Percentiles rank a stretch among this genome's conserved stretches.
Conservation (phyloP, 768 basidiomycete species). For the Psilocybe azurescens region DNA sequence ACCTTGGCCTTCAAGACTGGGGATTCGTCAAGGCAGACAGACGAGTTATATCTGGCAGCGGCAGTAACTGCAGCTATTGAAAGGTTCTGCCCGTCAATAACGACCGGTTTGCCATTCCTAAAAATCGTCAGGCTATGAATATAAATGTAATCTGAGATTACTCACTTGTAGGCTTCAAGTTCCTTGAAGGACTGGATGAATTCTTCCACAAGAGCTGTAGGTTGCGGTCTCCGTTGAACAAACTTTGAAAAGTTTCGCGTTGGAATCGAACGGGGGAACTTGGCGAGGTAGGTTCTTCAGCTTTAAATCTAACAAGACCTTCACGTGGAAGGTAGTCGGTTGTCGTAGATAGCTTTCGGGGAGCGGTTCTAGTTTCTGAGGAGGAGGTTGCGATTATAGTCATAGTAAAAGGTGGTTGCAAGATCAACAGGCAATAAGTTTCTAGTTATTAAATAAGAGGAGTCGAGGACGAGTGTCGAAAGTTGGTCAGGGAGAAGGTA, state of each 20-base stretch:
- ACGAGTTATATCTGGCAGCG: constrained; percentile 64
- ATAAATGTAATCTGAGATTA: background rate
- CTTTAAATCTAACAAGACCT: constrained; percentile 25
- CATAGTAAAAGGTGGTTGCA: constrained; percentile 20
- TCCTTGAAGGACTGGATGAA: constrained; percentile 68
- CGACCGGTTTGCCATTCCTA: constrained; percentile 67
- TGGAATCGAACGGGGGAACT: constrained; percentile 21
- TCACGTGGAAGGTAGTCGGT: constrained; percentile 26
- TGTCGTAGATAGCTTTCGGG: constrained; percentile 34
- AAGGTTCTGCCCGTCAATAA: constrained; percentile 72
- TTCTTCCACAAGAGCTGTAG: constrained; percentile 49
- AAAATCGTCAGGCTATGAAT: constrained; percentile 9
- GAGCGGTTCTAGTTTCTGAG: constrained; percentile 33
- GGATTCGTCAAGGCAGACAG: constrained; percentile 56
- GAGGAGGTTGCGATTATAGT: constrained; percentile 27
- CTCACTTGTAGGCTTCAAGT: constrained; percentile 68
- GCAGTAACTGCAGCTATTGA: constrained; percentile 83
- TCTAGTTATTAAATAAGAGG: constrained; percentile 9
- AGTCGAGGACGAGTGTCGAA: background rate
- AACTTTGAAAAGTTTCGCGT: constrained; percentile 24
- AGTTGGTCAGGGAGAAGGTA: constrained; percentile 11
- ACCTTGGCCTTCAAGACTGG: constrained; percentile 55
- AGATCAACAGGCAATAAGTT: background rate
- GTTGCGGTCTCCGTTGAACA: constrained; percentile 23
- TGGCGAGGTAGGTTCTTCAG: constrained; percentile 19